Base-by-base conservation (phyloP, 345 rosid genomes). In the Populus pruinosa region DNA sequence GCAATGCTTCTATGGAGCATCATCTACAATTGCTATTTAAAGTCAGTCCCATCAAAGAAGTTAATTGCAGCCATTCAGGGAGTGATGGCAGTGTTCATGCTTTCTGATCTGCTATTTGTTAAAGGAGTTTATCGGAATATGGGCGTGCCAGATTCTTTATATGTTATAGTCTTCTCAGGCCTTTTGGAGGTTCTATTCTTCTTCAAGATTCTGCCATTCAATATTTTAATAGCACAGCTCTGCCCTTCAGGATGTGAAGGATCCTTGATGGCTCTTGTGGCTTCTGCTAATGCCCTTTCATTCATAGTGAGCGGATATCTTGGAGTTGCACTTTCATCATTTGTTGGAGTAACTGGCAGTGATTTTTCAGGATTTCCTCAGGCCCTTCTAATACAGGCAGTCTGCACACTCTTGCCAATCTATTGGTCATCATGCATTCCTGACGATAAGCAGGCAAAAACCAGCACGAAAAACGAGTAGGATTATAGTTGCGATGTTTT, bases 161-260 rank as follows among this genome's bases (percentile, higher is more conserved):
- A 93, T 50, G 92, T 93, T 0, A 74, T 91, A 2, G 25, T 88
- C 13, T 88, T 91, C 81, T 90, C 98, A 0, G 93, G 99, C 18
- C 62, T 93, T 47, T 31, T 89, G 77, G 99, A 96, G 77, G 92
- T 90, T 18, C 81, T 93, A 21, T 87, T 88, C 85, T 88, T 87
- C 70, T 88, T 91, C 77, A 93, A 96, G 91, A 83, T 83, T 67
- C 89, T 96, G 14, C 99, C 98, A 1, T 93, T 96, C 79, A 89
- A 87, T 7, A 84, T 93, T 25, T 77, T 92, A 84, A 88, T 96
- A 39, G 87, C 92, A 0, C 81, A 88, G 76, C 87, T 91, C 8
- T 93, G 97, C 79, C 98, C 95, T 23, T 88, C 79, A 0, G 97
- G 95, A n/a, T 94, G 97, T 68, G 98, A 93, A 84, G 98, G 98